Conservation (phyloP, 768 basidiomycete genomes). For the Leccinum subgranulosum region DNA sequence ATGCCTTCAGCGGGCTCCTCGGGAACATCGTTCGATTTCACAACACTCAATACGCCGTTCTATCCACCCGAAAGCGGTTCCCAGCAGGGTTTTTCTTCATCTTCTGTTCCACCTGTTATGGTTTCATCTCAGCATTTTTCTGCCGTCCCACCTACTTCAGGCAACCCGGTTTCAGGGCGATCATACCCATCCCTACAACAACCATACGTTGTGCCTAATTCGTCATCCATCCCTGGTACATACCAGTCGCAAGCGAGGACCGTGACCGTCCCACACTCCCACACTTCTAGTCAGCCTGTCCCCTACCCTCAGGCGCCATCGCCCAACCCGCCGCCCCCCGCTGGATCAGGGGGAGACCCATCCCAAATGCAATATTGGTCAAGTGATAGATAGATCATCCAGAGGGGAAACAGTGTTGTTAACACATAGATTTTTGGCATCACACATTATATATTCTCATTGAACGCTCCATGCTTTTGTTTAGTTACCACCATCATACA, state of each 20-base stretch:
- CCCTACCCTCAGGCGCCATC: constrained; percentile 27
- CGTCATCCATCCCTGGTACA: constrained; percentile 12
- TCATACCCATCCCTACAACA: constrained; percentile 29
- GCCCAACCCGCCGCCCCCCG: constrained; percentile 22
- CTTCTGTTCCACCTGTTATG: constrained; percentile 32
- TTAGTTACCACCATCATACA: constrained; percentile 9
- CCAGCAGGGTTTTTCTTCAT: constrained; percentile 31
- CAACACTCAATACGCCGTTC: constrained; percentile 58
- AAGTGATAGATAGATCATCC: constrained; percentile 17
- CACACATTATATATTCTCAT: constrained; percentile 8
- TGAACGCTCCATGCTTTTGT: constrained; percentile 1
- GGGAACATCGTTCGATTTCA: constrained; percentile 36
- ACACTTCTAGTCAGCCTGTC: constrained; percentile 23
- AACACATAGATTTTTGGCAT: constrained; percentile 15
- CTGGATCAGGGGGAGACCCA: constrained; percentile 24
- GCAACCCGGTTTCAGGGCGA: constrained; percentile 23
- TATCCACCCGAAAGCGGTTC: constrained; percentile 41
- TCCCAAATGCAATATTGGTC: constrained; percentile 30
- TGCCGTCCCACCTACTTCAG: constrained; percentile 18
- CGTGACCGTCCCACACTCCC: constrained; percentile 7
- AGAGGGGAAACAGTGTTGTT: constrained; percentile 6
- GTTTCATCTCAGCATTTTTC: constrained; percentile 30
- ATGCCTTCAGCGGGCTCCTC: constrained; percentile 22
- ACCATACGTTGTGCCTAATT: constrained; percentile 17
- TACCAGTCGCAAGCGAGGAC: constrained; percentile 29